Evolutionary conservation across 1,284 basidiomycete species (phyloP).

Genomic region (Puccinia coronata): DNA sequence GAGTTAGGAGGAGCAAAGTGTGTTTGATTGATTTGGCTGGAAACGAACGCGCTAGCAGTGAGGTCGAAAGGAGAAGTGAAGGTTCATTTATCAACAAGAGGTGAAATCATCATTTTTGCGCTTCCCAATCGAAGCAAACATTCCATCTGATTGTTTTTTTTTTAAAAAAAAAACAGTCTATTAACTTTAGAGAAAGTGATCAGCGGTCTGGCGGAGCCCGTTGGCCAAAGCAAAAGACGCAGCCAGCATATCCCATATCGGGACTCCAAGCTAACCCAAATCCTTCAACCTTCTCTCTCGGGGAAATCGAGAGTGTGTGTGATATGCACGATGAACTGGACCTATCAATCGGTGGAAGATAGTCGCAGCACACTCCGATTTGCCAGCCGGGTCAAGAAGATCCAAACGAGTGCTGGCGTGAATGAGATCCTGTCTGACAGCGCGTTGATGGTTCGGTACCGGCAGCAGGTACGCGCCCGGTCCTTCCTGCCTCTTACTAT

Average conservation of each 20-base stretch:
- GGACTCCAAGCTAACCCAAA: conserved; percentile 58
- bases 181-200: conserved; percentile 58
- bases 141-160: not conserved
- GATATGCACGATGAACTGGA: conserved; percentile 57
- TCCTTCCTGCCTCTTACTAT: not conserved
- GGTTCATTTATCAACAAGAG: conserved; percentile 66
- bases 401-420: conserved; percentile 78
- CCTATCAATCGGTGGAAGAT: conserved; percentile 67
- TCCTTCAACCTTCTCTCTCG: conserved; percentile 57
- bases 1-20: conserved; percentile 57
- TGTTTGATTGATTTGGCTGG: conserved; percentile 66
- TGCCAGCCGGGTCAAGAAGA: conserved; percentile 80
- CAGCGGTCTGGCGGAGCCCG: conserved; percentile 55
- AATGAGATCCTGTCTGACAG: conserved; percentile 91
- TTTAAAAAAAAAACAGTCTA: conserved; percentile 38
- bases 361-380: conserved; percentile 82
- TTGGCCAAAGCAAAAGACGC: not conserved
- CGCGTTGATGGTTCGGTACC: conserved; percentile 80
- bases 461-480: conserved; percentile 13
- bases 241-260: conserved; percentile 57
- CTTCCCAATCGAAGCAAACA: not conserved
- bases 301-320: conserved; percentile 58
- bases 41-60: conserved; percentile 64
- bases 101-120: too few species aligned
- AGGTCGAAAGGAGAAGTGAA: conserved; percentile 64